phyloP scores from a whole-genome alignment of 2,329 filamentous ascomycete genomes.

The Delphinella strobiligena region DNA sequence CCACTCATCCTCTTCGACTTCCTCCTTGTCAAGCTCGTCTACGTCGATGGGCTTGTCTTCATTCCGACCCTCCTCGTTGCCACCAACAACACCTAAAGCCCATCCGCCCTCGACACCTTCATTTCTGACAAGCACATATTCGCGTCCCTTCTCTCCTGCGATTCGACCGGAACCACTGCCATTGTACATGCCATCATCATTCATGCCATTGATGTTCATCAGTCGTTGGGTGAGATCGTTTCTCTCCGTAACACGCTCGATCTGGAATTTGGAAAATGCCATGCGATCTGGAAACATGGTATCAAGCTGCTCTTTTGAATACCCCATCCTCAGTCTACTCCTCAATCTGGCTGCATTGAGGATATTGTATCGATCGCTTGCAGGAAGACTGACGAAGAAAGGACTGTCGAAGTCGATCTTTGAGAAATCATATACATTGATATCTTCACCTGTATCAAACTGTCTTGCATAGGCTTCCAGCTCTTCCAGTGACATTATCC shows the following conservation, averaged over 20 bases:
- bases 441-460: conserved; percentile 84
- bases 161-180: conserved; percentile 52
- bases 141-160: conserved; percentile 74
- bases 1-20: conserved; percentile 47
- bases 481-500: conserved; percentile 93
- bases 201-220: conserved; percentile 91
- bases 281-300: conserved; percentile 95
- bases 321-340: conserved; percentile 83
- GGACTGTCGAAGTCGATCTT: conserved; percentile 97
- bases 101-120: conserved; percentile 90
- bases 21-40: conserved; percentile 51
- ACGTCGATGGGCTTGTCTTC: conserved; percentile 86
- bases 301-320: conserved; percentile 92
- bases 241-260: conserved; percentile 81
- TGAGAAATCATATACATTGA: conserved; percentile 80
- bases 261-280: conserved; percentile 94
- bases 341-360: conserved; percentile 83
- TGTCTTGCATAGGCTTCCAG: conserved; percentile 87
- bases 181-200: conserved; percentile 56
- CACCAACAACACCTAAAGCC: conserved; percentile 87
- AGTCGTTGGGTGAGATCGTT: conserved; percentile 90
- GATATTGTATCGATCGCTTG: conserved; percentile 91
- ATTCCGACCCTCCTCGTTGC: conserved; percentile 58
- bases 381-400: conserved; percentile 85
- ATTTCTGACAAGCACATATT: conserved; percentile 95